These are phyloP conservation scores for Skeletonema potamos DNA, from an alignment of 108 stramenopile species.

Conservation along the genomic window DNA sequence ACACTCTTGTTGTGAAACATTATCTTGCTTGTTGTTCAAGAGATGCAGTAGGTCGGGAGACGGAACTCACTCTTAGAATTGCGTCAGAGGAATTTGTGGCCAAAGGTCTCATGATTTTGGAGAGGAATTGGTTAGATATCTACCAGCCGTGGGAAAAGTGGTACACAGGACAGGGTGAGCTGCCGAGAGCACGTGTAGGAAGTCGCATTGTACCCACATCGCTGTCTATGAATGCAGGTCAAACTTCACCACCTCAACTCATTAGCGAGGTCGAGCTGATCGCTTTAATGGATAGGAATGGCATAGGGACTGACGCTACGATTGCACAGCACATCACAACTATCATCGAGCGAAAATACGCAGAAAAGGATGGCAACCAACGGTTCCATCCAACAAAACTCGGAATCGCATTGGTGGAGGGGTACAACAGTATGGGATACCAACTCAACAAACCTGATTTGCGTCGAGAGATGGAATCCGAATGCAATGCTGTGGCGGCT, in stretches of 20 bases:
- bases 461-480: slow-evolving; percentile 77
- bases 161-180: slow-evolving; percentile 85
- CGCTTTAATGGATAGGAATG: slow-evolving; percentile 83
- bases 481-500: slow-evolving; percentile 79
- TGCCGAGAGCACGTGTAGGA: slow-evolving; percentile 69
- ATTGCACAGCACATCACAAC: slow-evolving; percentile 89
- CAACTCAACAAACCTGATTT: slow-evolving; percentile 93
- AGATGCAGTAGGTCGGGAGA: slow-evolving; percentile 92
- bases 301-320: slow-evolving; percentile 95
- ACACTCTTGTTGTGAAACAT: slow-evolving; percentile 92
- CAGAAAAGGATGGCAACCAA: slow-evolving; percentile 74
- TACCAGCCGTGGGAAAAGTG: slow-evolving; percentile 92
- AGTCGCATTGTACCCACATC: slow-evolving; percentile 72
- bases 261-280: slow-evolving; percentile 83
- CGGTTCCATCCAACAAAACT: slow-evolving; percentile 81
- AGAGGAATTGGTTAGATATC: slow-evolving; percentile 89
- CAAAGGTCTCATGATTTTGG: slow-evolving; percentile 84
- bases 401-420: slow-evolving; percentile 91
- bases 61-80: slow-evolving; percentile 76
- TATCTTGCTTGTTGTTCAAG: slow-evolving; percentile 98
- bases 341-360: slow-evolving; percentile 84
- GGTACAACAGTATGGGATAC: slow-evolving; percentile 95
- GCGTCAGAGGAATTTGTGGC: slow-evolving; percentile 89
- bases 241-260: slow-evolving; percentile 68
- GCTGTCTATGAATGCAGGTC: slow-evolving; percentile 75